Evolutionary conservation across 352 stramenopile species (phyloP), one percentile per base, ranked within the genome.

Genomic region (Pilasporangium apinafurcum): DNA sequence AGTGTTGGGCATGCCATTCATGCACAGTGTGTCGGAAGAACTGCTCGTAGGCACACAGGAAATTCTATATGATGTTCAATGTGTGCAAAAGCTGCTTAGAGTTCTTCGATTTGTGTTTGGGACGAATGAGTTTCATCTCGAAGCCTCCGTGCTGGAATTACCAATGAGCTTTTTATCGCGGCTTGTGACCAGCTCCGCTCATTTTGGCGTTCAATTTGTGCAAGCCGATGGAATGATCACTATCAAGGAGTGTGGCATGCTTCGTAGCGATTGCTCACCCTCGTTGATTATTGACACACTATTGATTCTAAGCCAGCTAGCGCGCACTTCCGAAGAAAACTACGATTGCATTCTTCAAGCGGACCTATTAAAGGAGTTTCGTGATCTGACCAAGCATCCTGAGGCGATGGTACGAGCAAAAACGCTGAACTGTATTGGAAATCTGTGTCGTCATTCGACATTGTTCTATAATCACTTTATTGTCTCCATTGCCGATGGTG

Each of bases 351-450:
- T 97, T 32, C 37, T 66, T 3, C 38, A 56, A 5, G 65, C 80
- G 4, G 58, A 68, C 20, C 36, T 95, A 0, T 24, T 90, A 1
- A 29, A 47, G 0, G 65, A 88, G 20, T 68, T 96, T 2, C 63
- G 62, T 8, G 45, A 69, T 2, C 44, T 96, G 5, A 57, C 95
- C 8, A 18, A 57, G 27, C 72, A 92, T 34, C 43, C 49, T 1
- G 77, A 93, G 42, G 50, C 81, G 3, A 83, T 85, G 60, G 78
- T 97, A 2, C 68, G 88, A 5, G 74, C 86, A 8, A 96, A 96
- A 52, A 59, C 70, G 1, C 85, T 95, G 38, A 96, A 97, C 44
- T 93, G 93, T 38, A 68, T 98, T 28, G 92, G 92, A 7, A 97
- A 97, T 35, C 66, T 98, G 13, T 97, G 88, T 40, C 74, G 84